These are phyloP conservation scores for Neonectria hederae DNA, from an alignment of 2,329 filamentous ascomycete genomes.

Conservation along the genomic window DNA sequence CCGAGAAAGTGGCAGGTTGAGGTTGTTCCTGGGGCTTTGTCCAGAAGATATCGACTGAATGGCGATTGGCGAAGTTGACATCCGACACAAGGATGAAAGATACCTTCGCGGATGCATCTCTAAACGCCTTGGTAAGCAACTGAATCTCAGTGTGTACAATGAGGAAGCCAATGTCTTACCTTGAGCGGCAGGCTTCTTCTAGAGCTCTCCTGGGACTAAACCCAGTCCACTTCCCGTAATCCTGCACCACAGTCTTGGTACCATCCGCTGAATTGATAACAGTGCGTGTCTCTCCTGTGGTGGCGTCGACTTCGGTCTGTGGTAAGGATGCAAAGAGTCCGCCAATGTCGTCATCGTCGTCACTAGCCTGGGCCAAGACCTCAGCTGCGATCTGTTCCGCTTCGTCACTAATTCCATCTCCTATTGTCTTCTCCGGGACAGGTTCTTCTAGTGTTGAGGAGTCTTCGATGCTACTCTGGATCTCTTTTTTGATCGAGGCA, in stretches of 20 bases:
- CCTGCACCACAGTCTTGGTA: constrained; percentile 70
- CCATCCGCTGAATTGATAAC: constrained; percentile 64
- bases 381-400: constrained; percentile 68
- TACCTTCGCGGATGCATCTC: constrained; percentile 76
- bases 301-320: constrained; percentile 66
- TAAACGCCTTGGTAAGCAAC: constrained; percentile 44
- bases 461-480: constrained; percentile 36
- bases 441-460: constrained; percentile 31
- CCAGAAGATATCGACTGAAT: constrained; percentile 80
- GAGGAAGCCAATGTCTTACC: constrained; percentile 55
- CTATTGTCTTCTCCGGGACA: constrained; percentile 45
- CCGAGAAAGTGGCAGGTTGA: constrained; percentile 45
- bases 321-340: constrained; percentile 69
- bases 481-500: constrained; percentile 56
- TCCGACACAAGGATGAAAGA: constrained; percentile 76
- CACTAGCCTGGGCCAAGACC: constrained; percentile 62
- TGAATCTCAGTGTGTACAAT: not conserved
- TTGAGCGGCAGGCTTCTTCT: constrained; percentile 87
- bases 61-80: constrained; percentile 78
- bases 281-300: constrained; percentile 66
- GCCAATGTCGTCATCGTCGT: constrained; percentile 61
- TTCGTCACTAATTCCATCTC: constrained; percentile 61
- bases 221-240: constrained; percentile 87
- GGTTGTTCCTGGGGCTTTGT: constrained; percentile 73
- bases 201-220: constrained; percentile 78